These are phyloP conservation scores for Hibiscus trionum DNA, from an alignment of 345 rosid genomes.

Conservation along the genomic window DNA sequence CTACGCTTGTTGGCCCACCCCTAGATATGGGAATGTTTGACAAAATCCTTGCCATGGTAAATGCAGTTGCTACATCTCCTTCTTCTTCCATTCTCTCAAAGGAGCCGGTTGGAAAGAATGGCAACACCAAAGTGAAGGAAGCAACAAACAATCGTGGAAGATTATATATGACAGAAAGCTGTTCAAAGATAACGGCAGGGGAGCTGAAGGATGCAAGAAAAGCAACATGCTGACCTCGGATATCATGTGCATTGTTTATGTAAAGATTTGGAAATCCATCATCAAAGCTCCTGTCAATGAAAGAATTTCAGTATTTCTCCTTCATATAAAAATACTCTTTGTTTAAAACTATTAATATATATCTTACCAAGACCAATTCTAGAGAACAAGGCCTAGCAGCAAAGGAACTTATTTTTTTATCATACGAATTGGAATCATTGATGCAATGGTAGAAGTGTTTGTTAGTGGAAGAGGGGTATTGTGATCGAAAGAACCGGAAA, in stretches of 20 bases:
- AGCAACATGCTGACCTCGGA: slow-evolving; percentile 90
- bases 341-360: not conserved
- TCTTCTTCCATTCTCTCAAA: slow-evolving; percentile 99
- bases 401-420: too few relatives aligned
- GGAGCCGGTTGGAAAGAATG: slow-evolving; percentile 97
- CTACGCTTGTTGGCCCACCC: slow-evolving; percentile 95
- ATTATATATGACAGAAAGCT: slow-evolving; percentile 91
- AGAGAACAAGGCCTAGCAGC: not conserved
- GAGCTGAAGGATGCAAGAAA: slow-evolving; percentile 71
- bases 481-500: too few relatives aligned
- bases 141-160: slow-evolving; percentile 89
- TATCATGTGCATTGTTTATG: slow-evolving; percentile 85
- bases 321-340: not conserved
- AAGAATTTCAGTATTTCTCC: slow-evolving; percentile 9
- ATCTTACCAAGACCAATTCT: not conserved
- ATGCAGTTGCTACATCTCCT: slow-evolving; percentile 98
- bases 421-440: too few relatives aligned
- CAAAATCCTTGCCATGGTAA: slow-evolving; percentile 91
- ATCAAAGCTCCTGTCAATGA: slow-evolving; percentile 67
- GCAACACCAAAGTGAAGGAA: slow-evolving; percentile 83
- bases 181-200: slow-evolving; percentile 74
- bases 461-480: too few relatives aligned
- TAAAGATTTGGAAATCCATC: slow-evolving; percentile 94
- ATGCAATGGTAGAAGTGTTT: too few relatives aligned
- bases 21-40: slow-evolving; percentile 93